Percentiles rank a stretch among this genome's conserved stretches.
These are phyloP conservation scores for Mycena venus DNA, from an alignment of 768 basidiomycete species.

Conservation along the genomic window DNA sequence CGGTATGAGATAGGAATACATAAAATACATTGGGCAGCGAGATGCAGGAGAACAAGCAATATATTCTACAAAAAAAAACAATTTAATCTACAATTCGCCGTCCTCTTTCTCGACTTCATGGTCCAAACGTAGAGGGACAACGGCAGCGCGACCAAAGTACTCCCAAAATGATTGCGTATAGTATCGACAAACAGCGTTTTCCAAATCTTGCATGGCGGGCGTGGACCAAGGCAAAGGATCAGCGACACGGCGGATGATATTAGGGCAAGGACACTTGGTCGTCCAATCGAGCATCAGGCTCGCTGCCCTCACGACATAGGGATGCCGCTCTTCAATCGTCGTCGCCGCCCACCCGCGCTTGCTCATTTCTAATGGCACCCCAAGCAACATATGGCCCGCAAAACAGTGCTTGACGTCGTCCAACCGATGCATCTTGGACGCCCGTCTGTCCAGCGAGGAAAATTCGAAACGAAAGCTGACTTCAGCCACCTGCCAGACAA, in stretches of 20 bases:
- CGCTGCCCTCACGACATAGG: neutral
- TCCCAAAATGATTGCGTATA: conserved; percentile 5
- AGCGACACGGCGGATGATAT: no score
- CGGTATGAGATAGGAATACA: no score
- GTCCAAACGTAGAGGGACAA: neutral
- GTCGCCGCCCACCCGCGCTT: neutral
- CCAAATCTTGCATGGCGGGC: neutral
- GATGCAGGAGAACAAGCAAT: no score
- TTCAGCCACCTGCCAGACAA: neutral
- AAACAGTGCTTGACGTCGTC: neutral
- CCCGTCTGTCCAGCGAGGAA: neutral
- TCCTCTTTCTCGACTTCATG: neutral
- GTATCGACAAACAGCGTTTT: neutral
- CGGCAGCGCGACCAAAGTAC: neutral
- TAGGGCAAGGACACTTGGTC: neutral
- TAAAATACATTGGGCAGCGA: no score
- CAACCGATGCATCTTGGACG: neutral
- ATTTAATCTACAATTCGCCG: neutral
- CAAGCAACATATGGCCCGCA: neutral
- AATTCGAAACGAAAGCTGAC: neutral
- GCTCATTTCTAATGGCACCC: neutral
- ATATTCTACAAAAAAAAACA: no score
- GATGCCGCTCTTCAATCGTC: neutral
- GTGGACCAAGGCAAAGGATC: neutral
- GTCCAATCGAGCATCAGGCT: neutral